These are phyloP conservation scores for Geotrichum citri-aurantii DNA, from an alignment of 1,139 yeast genomes.

Conservation along the genomic window DNA sequence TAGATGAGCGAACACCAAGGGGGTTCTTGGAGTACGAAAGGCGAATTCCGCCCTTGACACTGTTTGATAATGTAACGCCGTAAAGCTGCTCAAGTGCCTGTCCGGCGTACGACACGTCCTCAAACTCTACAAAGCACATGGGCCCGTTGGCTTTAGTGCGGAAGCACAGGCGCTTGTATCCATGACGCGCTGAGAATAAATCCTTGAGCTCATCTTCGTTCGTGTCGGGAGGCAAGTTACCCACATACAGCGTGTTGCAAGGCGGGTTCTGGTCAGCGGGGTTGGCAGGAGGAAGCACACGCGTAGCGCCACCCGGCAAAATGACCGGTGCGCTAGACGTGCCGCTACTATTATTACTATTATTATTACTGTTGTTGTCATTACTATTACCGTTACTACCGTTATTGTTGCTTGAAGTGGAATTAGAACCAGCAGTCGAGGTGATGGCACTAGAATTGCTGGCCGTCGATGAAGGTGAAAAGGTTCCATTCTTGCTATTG, in stretches of 20 bases:
- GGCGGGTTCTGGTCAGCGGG: slow-evolving; percentile 99
- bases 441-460: neutral
- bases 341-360: neutral
- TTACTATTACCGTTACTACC: neutral
- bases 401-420: neutral
- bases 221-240: slow-evolving; percentile 95
- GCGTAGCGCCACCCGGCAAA: slow-evolving; percentile 20
- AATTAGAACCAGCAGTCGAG: neutral
- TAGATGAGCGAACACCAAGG: slow-evolving; percentile 68
- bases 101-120: slow-evolving; percentile 89
- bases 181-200: slow-evolving; percentile 80
- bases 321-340: slow-evolving; percentile 15
- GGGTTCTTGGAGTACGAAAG: slow-evolving; percentile 93
- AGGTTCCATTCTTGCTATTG: neutral
- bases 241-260: slow-evolving; percentile 93
- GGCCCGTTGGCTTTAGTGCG: slow-evolving; percentile 71
- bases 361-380: neutral
- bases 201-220: slow-evolving; percentile 88
- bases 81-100: slow-evolving; percentile 88
- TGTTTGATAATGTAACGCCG: slow-evolving; percentile 72
- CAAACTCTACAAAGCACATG: slow-evolving; percentile 98
- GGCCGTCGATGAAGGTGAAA: neutral
- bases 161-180: slow-evolving; percentile 87
- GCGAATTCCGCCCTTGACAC: slow-evolving; percentile 84
- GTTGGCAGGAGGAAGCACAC: slow-evolving; percentile 89